These are phyloP conservation scores for Entomortierella beljakovae DNA, from an alignment of 192 early-diverging fungal species.

Conservation along the genomic window DNA sequence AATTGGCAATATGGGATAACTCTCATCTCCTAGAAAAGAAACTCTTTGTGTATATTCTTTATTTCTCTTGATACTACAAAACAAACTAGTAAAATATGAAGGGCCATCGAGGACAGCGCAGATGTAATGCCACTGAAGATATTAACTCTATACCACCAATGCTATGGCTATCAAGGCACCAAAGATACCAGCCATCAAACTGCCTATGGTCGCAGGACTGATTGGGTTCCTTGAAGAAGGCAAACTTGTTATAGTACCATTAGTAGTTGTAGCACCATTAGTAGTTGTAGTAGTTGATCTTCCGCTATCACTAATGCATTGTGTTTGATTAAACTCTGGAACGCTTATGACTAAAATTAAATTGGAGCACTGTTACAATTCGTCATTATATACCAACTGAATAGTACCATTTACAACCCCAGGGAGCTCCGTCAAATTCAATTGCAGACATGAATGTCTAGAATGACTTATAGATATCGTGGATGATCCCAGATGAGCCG, in stretches of 20 bases:
- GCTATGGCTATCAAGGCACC: neutral
- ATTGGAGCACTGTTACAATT: conserved; percentile 54
- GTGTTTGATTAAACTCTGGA: neutral
- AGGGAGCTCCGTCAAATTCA: conserved; percentile 38
- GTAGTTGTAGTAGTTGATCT: neutral
- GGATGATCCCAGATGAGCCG: neutral
- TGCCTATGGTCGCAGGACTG: neutral
- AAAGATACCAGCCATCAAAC: neutral
- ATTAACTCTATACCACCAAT: neutral
- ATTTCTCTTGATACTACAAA: no score
- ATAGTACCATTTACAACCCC: conserved; percentile 57
- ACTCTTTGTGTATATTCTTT: no score
- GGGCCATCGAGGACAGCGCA: no score
- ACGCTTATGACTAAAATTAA: neutral
- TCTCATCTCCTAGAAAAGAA: no score
- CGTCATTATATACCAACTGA: conserved; percentile 57
- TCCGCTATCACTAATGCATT: conserved; percentile 10
- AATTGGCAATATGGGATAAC: no score
- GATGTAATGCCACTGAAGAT: no score
- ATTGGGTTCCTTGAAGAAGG: no score
- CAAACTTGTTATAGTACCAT: neutral
- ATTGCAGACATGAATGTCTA: conserved; percentile 34
- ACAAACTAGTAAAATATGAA: no score
- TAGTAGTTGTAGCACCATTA: neutral
- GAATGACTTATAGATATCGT: conserved; percentile 35